Percentiles rank a stretch among this genome's conserved stretches.
phyloP scores from a whole-genome alignment of 169 alveolate species.

The Plasmodium blacklocki region DNA sequence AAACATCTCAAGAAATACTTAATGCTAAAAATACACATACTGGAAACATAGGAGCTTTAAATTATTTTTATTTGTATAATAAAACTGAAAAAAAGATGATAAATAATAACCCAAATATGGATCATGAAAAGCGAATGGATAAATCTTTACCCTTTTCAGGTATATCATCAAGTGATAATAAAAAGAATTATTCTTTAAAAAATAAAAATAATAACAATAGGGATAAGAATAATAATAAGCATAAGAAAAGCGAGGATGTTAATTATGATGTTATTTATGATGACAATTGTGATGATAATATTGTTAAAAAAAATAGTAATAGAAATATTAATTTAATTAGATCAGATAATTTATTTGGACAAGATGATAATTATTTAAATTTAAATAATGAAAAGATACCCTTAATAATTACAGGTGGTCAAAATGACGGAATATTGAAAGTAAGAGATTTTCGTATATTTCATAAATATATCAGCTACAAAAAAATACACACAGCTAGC shows the following conservation, averaged over 20 bases:
- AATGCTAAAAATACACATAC: slow-evolving; percentile 52
- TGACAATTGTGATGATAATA: neutral
- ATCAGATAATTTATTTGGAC: slow-evolving; percentile 26
- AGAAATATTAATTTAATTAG: slow-evolving; percentile 3
- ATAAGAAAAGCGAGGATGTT: neutral
- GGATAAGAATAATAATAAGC: neutral
- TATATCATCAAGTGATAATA: neutral
- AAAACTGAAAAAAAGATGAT: neutral
- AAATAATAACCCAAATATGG: neutral
- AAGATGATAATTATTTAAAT: slow-evolving; percentile 16
- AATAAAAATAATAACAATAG: neutral
- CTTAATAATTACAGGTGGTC: slow-evolving; percentile 76
- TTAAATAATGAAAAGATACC: slow-evolving; percentile 53
- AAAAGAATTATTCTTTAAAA: neutral
- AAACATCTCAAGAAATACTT: slow-evolving; percentile 54
- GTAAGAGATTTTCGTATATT: slow-evolving; percentile 75
- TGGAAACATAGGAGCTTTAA: slow-evolving; percentile 74
- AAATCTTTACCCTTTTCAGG: neutral
- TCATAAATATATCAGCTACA: slow-evolving; percentile 60
- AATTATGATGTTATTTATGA: neutral
- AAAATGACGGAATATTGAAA: slow-evolving; percentile 53
- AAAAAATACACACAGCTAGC: slow-evolving; percentile 73
- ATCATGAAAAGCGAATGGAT: neutral
- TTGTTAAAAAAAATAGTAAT: neutral
- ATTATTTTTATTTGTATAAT: slow-evolving; percentile 53